These are phyloP conservation scores for Triadica sebifera DNA, from an alignment of 345 rosid genomes.

Conservation along the genomic window DNA sequence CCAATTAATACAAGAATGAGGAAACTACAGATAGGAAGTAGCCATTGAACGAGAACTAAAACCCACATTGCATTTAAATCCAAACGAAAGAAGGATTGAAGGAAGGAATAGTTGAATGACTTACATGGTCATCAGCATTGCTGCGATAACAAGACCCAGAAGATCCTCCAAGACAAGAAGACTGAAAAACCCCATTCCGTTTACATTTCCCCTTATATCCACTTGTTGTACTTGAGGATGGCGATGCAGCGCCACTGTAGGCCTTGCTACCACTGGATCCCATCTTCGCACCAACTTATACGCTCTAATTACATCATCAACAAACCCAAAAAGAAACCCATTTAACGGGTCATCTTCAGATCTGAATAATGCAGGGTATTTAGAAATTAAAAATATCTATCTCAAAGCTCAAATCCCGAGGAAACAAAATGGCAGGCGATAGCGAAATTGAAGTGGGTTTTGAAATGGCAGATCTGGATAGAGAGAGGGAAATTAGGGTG, in stretches of 20 bases:
- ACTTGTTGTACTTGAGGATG: slow-evolving; percentile 27
- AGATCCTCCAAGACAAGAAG: slow-evolving; percentile 63
- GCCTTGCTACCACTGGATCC: slow-evolving; percentile 81
- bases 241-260: slow-evolving; percentile 33
- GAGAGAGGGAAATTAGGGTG: neutral
- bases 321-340: slow-evolving; percentile 9
- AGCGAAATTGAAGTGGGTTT: neutral
- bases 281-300: slow-evolving; percentile 32
- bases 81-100: neutral
- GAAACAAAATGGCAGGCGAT: neutral
- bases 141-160: slow-evolving; percentile 53
- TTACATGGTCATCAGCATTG: slow-evolving; percentile 42
- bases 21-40: no score
- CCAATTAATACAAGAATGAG: no score
- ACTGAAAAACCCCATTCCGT: slow-evolving; percentile 53
- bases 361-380: neutral
- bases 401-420: neutral
- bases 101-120: neutral
- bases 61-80: neutral
- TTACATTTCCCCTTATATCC: slow-evolving; percentile 46
- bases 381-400: neutral
- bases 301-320: slow-evolving; percentile 2
- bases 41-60: neutral
- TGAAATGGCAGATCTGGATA: slow-evolving; percentile 9
- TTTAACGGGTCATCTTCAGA: neutral